Conservation (phyloP, 176 grass and related monocot species). For the Phoenix roebelenii region DNA sequence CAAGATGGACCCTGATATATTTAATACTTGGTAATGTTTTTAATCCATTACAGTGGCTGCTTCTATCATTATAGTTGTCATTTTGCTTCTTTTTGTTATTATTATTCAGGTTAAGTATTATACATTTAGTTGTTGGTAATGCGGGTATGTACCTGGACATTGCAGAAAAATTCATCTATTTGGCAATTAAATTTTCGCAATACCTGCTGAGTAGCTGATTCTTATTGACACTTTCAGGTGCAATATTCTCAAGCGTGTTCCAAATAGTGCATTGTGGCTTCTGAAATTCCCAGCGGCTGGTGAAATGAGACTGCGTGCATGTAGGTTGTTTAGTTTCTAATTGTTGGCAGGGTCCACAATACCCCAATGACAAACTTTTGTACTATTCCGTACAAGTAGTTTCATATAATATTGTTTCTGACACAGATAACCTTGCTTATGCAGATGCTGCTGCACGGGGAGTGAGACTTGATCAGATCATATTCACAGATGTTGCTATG, state of each 20-base stretch:
- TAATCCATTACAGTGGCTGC: too few relatives aligned
- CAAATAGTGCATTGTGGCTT: constrained; percentile 73
- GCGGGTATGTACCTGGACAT: too few relatives aligned
- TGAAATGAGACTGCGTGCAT: constrained; percentile 60
- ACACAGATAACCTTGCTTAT: background rate
- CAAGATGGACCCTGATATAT: constrained; percentile 94
- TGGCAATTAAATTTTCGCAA: too few relatives aligned
- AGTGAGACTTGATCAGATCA: constrained; percentile 63
- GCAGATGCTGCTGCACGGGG: constrained; percentile 76
- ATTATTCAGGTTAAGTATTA: too few relatives aligned
- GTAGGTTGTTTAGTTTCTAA: constrained; percentile 36
- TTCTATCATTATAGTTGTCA: too few relatives aligned
- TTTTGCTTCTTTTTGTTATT: too few relatives aligned
- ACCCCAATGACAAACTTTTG: background rate
- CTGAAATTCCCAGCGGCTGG: constrained; percentile 76
- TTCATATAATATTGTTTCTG: background rate
- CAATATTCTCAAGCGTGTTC: constrained; percentile 78
- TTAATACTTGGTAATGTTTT: constrained; percentile 65
- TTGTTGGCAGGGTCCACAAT: too few relatives aligned
- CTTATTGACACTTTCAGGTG: constrained; percentile 33
- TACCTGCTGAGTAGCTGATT: too few relatives aligned
- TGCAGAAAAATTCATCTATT: too few relatives aligned
- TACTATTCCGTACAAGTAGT: background rate
- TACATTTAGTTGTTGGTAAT: too few relatives aligned
- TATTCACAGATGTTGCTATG: constrained; percentile 90